Percentiles rank a stretch among this genome's conserved stretches.
Evolutionary conservation across 1,284 basidiomycete species (phyloP).

Genomic region (Ceratobasidium sp.): DNA sequence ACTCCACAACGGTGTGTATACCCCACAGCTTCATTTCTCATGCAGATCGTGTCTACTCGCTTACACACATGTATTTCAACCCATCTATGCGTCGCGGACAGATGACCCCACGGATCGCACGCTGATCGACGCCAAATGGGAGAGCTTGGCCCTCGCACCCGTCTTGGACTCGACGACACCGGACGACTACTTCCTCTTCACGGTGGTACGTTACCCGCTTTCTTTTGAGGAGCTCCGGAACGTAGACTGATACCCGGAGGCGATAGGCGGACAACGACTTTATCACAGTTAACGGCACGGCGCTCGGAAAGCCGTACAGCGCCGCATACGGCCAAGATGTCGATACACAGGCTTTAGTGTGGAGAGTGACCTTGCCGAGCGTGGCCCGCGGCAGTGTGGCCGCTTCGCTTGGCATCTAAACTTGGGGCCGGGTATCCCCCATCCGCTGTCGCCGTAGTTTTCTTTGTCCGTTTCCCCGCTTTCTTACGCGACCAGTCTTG

Average conservation of each 20-base stretch:
- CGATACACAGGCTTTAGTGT: slow-evolving; percentile 75
- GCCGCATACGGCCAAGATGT: slow-evolving; percentile 61
- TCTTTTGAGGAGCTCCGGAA: background rate
- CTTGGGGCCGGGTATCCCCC: background rate
- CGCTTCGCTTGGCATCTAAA: slow-evolving; percentile 47
- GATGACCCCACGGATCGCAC: slow-evolving; percentile 60
- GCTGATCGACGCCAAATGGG: slow-evolving; percentile 74
- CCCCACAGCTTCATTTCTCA: slow-evolving; percentile 8
- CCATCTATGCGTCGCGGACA: slow-evolving; percentile 21
- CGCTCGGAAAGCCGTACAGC: slow-evolving; percentile 64
- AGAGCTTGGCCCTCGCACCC: slow-evolving; percentile 70
- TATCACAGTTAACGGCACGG: slow-evolving; percentile 66
- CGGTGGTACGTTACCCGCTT: slow-evolving; percentile 57
- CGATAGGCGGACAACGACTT: slow-evolving; percentile 73
- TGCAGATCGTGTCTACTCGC: slow-evolving; percentile 28
- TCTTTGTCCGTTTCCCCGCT: no score
- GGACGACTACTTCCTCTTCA: slow-evolving; percentile 75
- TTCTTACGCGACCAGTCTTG: no score
- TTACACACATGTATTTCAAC: slow-evolving; percentile 8
- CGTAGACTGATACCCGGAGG: background rate
- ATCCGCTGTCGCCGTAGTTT: no score
- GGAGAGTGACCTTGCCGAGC: slow-evolving; percentile 69
- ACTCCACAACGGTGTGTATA: slow-evolving; percentile 62
- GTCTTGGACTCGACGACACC: slow-evolving; percentile 62
- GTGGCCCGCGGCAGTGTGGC: slow-evolving; percentile 48